A percentile compares a stretch with the other conserved stretches of the same genome.
Evolutionary conservation across 2,329 filamentous ascomycete genomes (phyloP).

Genomic region (Sporothrix inflata): DNA sequence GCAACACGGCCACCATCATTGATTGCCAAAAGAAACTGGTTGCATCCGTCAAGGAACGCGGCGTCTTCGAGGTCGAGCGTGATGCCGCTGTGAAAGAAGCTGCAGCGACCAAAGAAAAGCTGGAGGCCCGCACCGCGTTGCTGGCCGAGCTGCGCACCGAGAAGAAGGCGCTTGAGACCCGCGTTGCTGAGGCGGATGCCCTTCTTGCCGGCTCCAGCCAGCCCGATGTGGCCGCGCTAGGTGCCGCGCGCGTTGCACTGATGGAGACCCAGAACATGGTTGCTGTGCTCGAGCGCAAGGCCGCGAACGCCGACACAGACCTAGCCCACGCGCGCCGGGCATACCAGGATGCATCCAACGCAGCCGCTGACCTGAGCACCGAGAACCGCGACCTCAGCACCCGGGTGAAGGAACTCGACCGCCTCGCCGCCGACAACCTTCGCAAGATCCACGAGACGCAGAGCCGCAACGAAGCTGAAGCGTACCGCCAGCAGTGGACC

Average conservation of each 20-base stretch:
- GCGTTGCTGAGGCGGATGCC: slow-evolving; percentile 43
- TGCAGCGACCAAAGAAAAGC: slow-evolving; percentile 41
- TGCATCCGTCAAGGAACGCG: slow-evolving; percentile 56
- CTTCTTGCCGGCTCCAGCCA: slow-evolving; percentile 40
- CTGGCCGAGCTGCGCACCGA: slow-evolving; percentile 46
- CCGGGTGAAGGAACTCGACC: slow-evolving; percentile 47
- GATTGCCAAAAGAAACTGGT: slow-evolving; percentile 53
- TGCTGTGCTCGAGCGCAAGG: slow-evolving; percentile 46
- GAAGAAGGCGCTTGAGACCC: slow-evolving; percentile 43
- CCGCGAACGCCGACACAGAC: slow-evolving; percentile 47
- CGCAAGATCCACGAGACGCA: slow-evolving; percentile 54
- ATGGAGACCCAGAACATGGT: slow-evolving; percentile 46
- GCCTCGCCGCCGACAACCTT: slow-evolving; percentile 51
- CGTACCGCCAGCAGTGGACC: slow-evolving; percentile 45
- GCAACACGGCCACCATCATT: slow-evolving; percentile 49
- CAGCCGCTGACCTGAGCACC: slow-evolving; percentile 48
- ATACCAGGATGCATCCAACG: slow-evolving; percentile 62
- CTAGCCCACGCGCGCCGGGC: slow-evolving; percentile 59
- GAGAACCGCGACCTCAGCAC: slow-evolving; percentile 53
- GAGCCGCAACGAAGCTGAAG: slow-evolving; percentile 41
- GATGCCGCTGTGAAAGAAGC: slow-evolving; percentile 45
- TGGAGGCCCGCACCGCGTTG: slow-evolving; percentile 45
- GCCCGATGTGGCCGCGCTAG: slow-evolving; percentile 46
- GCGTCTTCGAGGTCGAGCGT: slow-evolving; percentile 51
- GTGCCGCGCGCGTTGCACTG: slow-evolving; percentile 48